Percentiles rank a stretch among this genome's conserved stretches.
Conservation (phyloP, 1,139 yeast species). For the Sugiyamaella xylanicola region DNA sequence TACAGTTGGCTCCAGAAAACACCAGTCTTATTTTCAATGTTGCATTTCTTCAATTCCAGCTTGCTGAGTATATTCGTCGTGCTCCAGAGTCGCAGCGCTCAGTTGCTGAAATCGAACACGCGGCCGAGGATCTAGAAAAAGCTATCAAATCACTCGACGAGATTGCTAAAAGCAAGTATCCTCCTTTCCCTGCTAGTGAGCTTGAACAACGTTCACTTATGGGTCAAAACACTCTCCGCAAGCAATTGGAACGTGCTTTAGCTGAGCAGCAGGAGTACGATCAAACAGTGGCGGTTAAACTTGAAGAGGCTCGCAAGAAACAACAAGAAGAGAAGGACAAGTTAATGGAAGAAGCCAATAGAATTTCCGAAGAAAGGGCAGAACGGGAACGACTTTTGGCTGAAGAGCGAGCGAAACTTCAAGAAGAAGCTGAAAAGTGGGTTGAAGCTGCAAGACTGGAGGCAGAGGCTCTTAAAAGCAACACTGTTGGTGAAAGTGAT, state of each 20-base stretch:
- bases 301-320: conserved; percentile 70
- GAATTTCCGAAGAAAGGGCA: conserved; percentile 46
- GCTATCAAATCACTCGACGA: conserved; percentile 65
- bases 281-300: conserved; percentile 56
- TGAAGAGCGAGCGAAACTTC: conserved; percentile 74
- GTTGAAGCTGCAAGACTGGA: conserved; percentile 49
- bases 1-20: conserved; percentile 45
- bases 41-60: conserved; percentile 82
- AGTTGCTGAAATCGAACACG: conserved; percentile 60
- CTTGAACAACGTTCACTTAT: conserved; percentile 80
- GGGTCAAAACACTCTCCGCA: conserved; percentile 75
- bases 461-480: conserved; percentile 34
- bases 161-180: conserved; percentile 59
- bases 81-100: conserved; percentile 62
- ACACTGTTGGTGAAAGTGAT: conserved; percentile 10
- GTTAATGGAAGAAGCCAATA: conserved; percentile 42
- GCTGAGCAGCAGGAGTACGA: conserved; percentile 76
- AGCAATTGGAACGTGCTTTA: conserved; percentile 68
- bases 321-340: conserved; percentile 61
- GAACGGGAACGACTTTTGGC: conserved; percentile 80
- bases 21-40: conserved; percentile 63
- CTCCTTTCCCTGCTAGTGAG: conserved; percentile 79
- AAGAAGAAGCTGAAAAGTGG: conserved; percentile 84
- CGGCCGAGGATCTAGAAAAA: conserved; percentile 58
- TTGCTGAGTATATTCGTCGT: conserved; percentile 80